These are phyloP conservation scores for Dipodascopsis uninucleata DNA, from an alignment of 805 yeast genomes.

Conservation along the genomic window DNA sequence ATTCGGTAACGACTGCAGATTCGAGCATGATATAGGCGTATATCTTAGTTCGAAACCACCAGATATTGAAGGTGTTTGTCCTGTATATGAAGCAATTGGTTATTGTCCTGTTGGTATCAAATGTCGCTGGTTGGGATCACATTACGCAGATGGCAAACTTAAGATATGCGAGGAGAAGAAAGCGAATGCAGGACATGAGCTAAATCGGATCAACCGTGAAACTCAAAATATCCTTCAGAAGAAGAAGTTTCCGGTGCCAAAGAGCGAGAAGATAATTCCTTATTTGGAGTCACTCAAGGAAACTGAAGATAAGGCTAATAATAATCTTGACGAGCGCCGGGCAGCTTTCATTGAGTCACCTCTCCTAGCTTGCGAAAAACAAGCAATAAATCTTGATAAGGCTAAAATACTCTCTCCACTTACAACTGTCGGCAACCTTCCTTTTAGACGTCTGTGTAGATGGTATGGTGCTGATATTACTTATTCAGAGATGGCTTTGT, in stretches of 20 bases:
- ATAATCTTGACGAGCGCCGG: constrained; percentile 25
- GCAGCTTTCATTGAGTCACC: constrained; percentile 71
- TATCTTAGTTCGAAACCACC: constrained; percentile 64
- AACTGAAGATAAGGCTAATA: constrained; percentile 35
- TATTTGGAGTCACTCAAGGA: constrained; percentile 61
- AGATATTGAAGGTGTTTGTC: constrained; percentile 78
- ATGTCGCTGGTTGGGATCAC: constrained; percentile 85
- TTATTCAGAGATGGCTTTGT: constrained; percentile 91
- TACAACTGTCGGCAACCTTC: constrained; percentile 96
- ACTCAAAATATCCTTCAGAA: constrained; percentile 51
- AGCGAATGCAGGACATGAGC: constrained; percentile 48
- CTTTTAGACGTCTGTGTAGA: constrained; percentile 90
- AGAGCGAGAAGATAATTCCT: constrained; percentile 55
- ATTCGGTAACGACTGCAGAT: constrained; percentile 50
- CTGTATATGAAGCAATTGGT: constrained; percentile 77
- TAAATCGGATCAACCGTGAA: constrained; percentile 56
- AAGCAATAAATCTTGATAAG: constrained; percentile 56
- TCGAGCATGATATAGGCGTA: constrained; percentile 65
- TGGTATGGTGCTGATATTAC: constrained; percentile 88
- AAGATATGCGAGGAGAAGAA: constrained; percentile 43
- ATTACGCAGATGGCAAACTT: constrained; percentile 49
- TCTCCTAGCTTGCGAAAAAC: constrained; percentile 77
- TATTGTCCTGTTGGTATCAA: constrained; percentile 89
- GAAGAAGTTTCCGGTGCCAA: constrained; percentile 56
- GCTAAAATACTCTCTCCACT: constrained; percentile 92